Base-by-base conservation (phyloP, 2,329 filamentous ascomycete genomes). In the Epichloe typhina region DNA sequence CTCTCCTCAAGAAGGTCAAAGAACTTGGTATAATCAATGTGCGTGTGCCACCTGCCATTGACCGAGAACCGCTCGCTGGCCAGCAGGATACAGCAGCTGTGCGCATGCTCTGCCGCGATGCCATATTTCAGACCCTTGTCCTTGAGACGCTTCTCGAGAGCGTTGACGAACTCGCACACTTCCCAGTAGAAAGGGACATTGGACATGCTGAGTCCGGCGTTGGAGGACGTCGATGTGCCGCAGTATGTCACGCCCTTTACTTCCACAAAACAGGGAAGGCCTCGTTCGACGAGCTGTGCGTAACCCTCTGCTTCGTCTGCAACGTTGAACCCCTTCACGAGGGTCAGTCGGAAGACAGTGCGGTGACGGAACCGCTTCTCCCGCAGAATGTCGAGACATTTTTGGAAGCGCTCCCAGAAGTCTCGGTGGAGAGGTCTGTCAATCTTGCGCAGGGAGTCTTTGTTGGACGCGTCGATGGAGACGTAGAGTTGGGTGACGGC, bases 311-410 rank as follows among this genome's bases (percentile, higher is more conserved):
- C 88, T 67, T 96, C 93, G 58, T 95, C 90, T 23, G 95, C 91
- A 56, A 97, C 82, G 64, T 98, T 97, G 77, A 98, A 97, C 3
- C 90, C 91, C 71, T 97, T 97, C 63, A 97, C 93, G 2, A 98
- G 82, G 0, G 91, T 97, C 3, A 97, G 77, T 2, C 93, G 83
- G 74, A 95, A 97, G 4, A 97, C 93, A 5, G 93, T 97, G 50
- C 91, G 83, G 64, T 96, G 91, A 50, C 83, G 77, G 71, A 87
- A 84, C 40, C 91, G 80, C 67, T 87, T 86, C 65, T 86, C 84
- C 15, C 86, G 80, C 21, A 97, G 72, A 55, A 98, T 95, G 53
- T 94, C 88, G 36, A 97, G 77, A 62, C 93, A 97, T 35, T 84
- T 77, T 63, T 87, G 82, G 76, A 97, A 96, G 5, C 93, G 83